Evolutionary conservation across 2,329 filamentous ascomycete genomes (phyloP), one percentile per base, ranked within the genome.

Genomic region (Alternaria hordeiaustralica): DNA sequence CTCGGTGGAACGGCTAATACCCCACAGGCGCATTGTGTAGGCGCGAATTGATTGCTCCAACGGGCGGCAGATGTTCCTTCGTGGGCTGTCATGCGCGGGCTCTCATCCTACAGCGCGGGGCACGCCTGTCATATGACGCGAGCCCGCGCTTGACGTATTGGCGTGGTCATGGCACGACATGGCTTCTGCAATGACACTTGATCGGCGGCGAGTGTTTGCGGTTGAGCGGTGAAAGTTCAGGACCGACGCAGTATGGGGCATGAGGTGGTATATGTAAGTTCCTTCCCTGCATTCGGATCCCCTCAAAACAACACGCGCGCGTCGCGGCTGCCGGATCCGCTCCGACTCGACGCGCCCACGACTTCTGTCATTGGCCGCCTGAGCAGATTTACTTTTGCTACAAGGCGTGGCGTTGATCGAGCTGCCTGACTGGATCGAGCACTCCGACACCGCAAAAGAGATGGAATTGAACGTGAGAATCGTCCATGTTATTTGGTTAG

Each of bases 1-100:
- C 46, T 56, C 53, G 65, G 49, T 33, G 55, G 49, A 55, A 55
- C 66, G 68, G 66, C 58, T 70, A 65, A 67, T 64, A 62, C 58
- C 57, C 63, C 58, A 60, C 58, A 43, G 46, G 15, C 47, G 47
- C 33, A 56, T 56, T 9, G 18, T 62, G 54, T 44, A 28, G 47
- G 54, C 46, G 54, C 47, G 47, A 20, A 57, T 65, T 65, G 63
- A 61, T 68, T 70, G 64, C 63, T 30, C 26, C 41, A 30, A 30
- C 25, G n/a, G 41, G 54, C 64, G 61, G 66, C 66, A 68, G 36
- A 50, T 62, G 23, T 23, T 64, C 41, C 51, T 55, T 44, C 21
- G 58, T 41, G 28, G 7, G 45, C 56, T 58, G 63, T 66, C 60
- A 65, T 57, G 65, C 63, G 58, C 61, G 51, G 23, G 43, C 20